Conservation (phyloP, 2,329 filamentous ascomycete genomes). For the Ascochyta koolunga region DNA sequence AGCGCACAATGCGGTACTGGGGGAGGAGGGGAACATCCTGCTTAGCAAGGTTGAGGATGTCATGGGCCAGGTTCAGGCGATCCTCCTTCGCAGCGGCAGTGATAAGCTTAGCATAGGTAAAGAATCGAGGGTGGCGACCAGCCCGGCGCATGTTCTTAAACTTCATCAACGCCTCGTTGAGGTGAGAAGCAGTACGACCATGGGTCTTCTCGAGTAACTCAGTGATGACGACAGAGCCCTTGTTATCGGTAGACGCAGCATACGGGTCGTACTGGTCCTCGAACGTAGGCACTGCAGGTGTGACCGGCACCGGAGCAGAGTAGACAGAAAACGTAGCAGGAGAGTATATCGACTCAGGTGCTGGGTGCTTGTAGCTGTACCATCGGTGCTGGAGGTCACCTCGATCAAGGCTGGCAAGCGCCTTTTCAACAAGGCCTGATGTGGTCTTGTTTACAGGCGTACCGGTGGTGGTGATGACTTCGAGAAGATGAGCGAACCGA, state of each 20-base stretch:
- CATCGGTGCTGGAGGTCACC: slow-evolving; percentile 59
- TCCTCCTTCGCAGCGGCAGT: slow-evolving; percentile 84
- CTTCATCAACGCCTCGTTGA: slow-evolving; percentile 80
- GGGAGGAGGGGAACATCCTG: slow-evolving; percentile 83
- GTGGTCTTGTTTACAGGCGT: slow-evolving; percentile 63
- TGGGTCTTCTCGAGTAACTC: slow-evolving; percentile 84
- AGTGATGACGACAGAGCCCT: slow-evolving; percentile 87
- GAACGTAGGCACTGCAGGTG: slow-evolving; percentile 64
- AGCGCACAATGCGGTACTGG: slow-evolving; percentile 85
- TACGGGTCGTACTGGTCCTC: slow-evolving; percentile 93
- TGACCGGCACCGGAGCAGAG: slow-evolving; percentile 53
- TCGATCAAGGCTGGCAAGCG: slow-evolving; percentile 60
- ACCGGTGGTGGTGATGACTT: slow-evolving; percentile 60
- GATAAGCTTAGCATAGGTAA: slow-evolving; percentile 96
- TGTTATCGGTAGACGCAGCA: slow-evolving; percentile 87
- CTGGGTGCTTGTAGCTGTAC: slow-evolving; percentile 63
- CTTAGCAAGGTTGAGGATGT: slow-evolving; percentile 88
- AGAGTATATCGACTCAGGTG: slow-evolving; percentile 49
- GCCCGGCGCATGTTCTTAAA: slow-evolving; percentile 93
- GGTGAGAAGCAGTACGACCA: slow-evolving; percentile 72
- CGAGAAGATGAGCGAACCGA: slow-evolving; percentile 67
- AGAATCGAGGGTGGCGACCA: slow-evolving; percentile 90
- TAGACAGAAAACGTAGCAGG: slow-evolving; percentile 60
- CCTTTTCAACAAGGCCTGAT: slow-evolving; percentile 63
- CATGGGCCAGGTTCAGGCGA: slow-evolving; percentile 80